Evolutionary conservation across 2,329 filamentous ascomycete species (phyloP), one percentile per base, ranked within the genome.

Genomic region (Achaetomium macrosporum): DNA sequence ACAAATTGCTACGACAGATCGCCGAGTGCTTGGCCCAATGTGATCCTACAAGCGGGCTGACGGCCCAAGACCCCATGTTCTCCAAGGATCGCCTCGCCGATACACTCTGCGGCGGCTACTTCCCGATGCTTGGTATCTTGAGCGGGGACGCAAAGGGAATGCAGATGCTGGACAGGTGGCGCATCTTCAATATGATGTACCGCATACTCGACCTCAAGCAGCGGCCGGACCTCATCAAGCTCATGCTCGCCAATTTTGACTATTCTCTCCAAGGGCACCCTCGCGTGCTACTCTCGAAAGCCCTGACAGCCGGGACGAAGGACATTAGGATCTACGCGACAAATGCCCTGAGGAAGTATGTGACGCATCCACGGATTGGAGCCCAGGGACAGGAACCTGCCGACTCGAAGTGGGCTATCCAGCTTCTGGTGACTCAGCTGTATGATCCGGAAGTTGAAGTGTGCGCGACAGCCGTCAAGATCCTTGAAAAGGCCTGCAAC

Each of bases 111-210:
- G 85, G 88, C 15, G 95, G 95, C 11, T 99, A 99, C 68, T 96
- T 99, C 68, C 83, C 90, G 13, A 89, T 99, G 76, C 74, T 99
- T 2, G 95, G 93, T 8, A 84, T 89, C 11, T 72, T 99, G 53
- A 97, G 87, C 62, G 85, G 85, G 49, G 90, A 96, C 63, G 73
- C 80, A 0, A 88, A 86, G 61, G 93, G 93, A 0, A 77, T 97
- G 20, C 83, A 87, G 56, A 92, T 99, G 72, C 81, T 99, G 65
- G 92, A 97, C 67, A 79, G 90, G 62, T 97, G 93, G 92, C 89
- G 90, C 62, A 95, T 99, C 78, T 91, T 96, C 72, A 97, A 97
- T 69, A 99, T 99, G 90, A 95, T 97, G 77, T 99, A 99, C 67
- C 93, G 97, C 69, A 96, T 99, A 56, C 81, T 96, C 53, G 92